Base-by-base conservation (phyloP, 169 alveolate species). In the Neospora caninum region DNA sequence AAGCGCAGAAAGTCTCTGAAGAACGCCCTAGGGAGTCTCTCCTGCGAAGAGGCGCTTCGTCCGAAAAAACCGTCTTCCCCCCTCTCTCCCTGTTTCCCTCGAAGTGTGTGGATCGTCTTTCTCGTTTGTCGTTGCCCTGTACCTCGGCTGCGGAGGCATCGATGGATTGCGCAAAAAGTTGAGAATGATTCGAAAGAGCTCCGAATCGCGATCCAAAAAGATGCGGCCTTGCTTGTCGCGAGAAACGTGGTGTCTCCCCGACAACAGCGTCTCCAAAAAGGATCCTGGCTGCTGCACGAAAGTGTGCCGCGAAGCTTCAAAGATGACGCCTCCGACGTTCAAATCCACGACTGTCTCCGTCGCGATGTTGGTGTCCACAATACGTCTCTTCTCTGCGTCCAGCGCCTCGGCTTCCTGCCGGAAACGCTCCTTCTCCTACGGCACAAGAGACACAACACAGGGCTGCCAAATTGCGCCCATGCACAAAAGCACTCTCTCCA, bases 191-290 rank as follows among this genome's bases (percentile, higher is more conserved):
- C 99, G 93, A 91, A 97, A 97, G 86, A 96, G 84, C 88, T 97
- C 98, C 80, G 97, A 95, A 92, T 97, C 99, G n/a, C 98, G 67
- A 93, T 97, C 99, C 84, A 97, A 93, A 95, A 97, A 97, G 38
- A 97, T 97, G 39, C 98, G 92, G 27, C 99, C 99, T 70, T 97
- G 97, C 67, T 96, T 94, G 82, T 97, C 98, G 42, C 98, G 93
- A 2, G 97, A 96, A 31, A 97, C 96, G 70, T 97, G 97, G 94
- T 97, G 94, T 31, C 98, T 83, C 9, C 98, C 98, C 89, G 98
- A 96, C 53, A 97, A 88, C 82, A 97, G 91, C 58, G 95, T 94
- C 69, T 97, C 97, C 69, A 97, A 94, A 92, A 95, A 97, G 38
- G 98, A 96, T 67, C 96, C 97, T 39, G 95, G 96, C 94, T 97